Evolutionary conservation across 495 filamentous ascomycete species (phyloP).

Genomic region (Penicillium tannophilum): DNA sequence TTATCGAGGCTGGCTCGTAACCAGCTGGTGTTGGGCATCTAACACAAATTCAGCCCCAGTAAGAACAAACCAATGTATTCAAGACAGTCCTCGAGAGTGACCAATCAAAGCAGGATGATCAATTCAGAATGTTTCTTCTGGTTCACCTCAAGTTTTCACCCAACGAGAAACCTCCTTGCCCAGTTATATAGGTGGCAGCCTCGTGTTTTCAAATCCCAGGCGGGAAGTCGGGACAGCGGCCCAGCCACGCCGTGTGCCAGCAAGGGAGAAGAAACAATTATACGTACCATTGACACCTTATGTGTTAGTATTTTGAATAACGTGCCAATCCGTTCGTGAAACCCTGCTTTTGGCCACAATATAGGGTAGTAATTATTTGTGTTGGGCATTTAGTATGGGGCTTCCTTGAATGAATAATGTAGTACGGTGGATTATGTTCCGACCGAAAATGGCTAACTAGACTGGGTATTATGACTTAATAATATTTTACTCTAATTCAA

Average conservation of each 20-base stretch:
- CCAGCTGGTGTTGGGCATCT: neutral
- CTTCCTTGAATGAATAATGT: neutral
- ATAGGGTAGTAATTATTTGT: conserved; percentile 10
- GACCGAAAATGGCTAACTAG: neutral
- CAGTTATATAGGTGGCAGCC: conserved; percentile 13
- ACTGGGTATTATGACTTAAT: neutral
- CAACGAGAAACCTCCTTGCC: neutral
- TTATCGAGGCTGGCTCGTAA: too few species aligned
- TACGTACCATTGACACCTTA: conserved; percentile 1
- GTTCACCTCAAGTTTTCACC: conserved; percentile 5
- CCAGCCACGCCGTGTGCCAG: conserved; percentile 25
- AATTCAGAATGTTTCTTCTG: neutral
- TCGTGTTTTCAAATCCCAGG: conserved; percentile 19
- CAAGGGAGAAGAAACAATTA: conserved; percentile 19
- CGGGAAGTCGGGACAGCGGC: neutral
- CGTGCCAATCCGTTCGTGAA: neutral
- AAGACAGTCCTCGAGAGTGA: neutral
- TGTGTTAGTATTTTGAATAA: neutral
- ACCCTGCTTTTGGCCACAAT: conserved; percentile 11
- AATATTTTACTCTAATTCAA: neutral
- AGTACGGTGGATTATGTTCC: neutral
- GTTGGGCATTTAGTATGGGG: neutral
- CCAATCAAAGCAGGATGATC: neutral
- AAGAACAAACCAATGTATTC: neutral
- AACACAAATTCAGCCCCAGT: neutral